phyloP scores from a whole-genome alignment of 2,329 filamentous ascomycete species.

The Septoria linicola region DNA sequence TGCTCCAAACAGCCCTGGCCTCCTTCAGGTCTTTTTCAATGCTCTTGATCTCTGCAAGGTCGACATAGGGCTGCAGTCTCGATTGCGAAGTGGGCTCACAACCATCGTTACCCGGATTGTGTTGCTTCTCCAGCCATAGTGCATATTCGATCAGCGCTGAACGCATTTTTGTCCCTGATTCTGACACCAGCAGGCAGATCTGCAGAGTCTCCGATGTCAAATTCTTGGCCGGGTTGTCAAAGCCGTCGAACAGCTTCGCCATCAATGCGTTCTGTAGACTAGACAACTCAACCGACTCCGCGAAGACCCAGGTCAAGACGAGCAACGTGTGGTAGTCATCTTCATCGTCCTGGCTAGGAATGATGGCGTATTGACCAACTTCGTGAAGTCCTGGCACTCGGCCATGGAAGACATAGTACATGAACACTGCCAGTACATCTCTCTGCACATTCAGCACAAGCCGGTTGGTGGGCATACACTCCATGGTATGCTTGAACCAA shows the following conservation, averaged over 20 bases:
- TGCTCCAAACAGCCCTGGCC: neutral
- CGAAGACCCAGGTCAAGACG: constrained; percentile 8
- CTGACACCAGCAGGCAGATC: constrained; percentile 3
- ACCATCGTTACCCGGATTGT: neutral
- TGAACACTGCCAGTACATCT: constrained; percentile 6
- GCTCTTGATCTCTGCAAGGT: constrained; percentile 4
- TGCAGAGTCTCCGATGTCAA: constrained; percentile 6
- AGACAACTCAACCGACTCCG: constrained; percentile 9
- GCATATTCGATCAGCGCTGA: constrained; percentile 10
- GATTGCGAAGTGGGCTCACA: neutral
- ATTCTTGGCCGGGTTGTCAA: constrained; percentile 8
- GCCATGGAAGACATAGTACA: constrained; percentile 6
- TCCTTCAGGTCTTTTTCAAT: constrained; percentile 5
- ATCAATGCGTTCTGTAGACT: constrained; percentile 10
- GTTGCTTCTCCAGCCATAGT: constrained; percentile 13
- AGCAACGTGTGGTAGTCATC: constrained; percentile 11
- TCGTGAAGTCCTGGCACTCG: constrained; percentile 6
- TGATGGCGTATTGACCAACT: constrained; percentile 4
- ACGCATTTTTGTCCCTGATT: constrained; percentile 5
- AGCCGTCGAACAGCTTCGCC: constrained; percentile 2
- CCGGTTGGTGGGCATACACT: neutral
- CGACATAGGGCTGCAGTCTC: constrained; percentile 1
- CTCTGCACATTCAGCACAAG: constrained; percentile 3
- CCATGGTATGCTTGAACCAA: constrained; percentile 1
- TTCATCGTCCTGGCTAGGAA: constrained; percentile 11